Percentiles rank a stretch among this genome's conserved stretches.
These are phyloP conservation scores for Plasmodium vivax DNA, from an alignment of 169 alveolate species.

Conservation along the genomic window DNA sequence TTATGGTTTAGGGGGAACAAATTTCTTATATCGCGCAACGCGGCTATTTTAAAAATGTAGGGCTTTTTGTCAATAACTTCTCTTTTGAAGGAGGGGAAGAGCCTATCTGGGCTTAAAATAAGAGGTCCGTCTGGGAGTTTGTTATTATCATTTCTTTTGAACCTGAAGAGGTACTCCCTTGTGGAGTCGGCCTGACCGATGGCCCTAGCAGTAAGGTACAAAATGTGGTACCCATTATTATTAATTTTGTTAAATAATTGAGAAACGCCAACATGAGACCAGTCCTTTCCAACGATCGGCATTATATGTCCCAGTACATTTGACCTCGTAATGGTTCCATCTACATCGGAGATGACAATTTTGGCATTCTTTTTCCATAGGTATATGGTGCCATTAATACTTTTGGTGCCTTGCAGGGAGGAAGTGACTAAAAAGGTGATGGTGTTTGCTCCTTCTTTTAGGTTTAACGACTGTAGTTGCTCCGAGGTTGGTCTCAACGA, in stretches of 20 bases:
- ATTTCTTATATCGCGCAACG: slow-evolving; percentile 93
- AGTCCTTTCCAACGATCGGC: slow-evolving; percentile 97
- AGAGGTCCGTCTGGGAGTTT: slow-evolving; percentile 96
- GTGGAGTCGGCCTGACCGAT: slow-evolving; percentile 97
- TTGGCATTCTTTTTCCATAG: slow-evolving; percentile 94
- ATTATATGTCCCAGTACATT: slow-evolving; percentile 97
- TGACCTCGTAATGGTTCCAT: slow-evolving; percentile 97
- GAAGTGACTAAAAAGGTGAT: slow-evolving; percentile 91
- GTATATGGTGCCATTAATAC: slow-evolving; percentile 92
- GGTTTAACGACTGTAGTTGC: slow-evolving; percentile 87
- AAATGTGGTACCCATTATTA: slow-evolving; percentile 94
- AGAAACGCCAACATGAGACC: slow-evolving; percentile 97
- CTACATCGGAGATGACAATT: slow-evolving; percentile 97
- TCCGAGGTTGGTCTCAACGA: slow-evolving; percentile 93
- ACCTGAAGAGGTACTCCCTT: slow-evolving; percentile 91
- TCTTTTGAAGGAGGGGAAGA: slow-evolving; percentile 94
- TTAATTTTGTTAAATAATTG: slow-evolving; percentile 91
- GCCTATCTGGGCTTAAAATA: slow-evolving; percentile 96
- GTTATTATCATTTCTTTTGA: slow-evolving; percentile 89
- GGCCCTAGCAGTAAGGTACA: slow-evolving; percentile 98
- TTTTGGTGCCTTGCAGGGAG: slow-evolving; percentile 92
- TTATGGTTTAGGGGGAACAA: slow-evolving; percentile 92
- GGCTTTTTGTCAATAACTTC: slow-evolving; percentile 97
- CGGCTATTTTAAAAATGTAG: slow-evolving; percentile 95
- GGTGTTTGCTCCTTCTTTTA: slow-evolving; percentile 91